A percentile compares a stretch with the other conserved stretches of the same genome.
These are phyloP conservation scores for Trichoderma citrinoviride DNA, from an alignment of 2,329 filamentous ascomycete species.

Conservation along the genomic window DNA sequence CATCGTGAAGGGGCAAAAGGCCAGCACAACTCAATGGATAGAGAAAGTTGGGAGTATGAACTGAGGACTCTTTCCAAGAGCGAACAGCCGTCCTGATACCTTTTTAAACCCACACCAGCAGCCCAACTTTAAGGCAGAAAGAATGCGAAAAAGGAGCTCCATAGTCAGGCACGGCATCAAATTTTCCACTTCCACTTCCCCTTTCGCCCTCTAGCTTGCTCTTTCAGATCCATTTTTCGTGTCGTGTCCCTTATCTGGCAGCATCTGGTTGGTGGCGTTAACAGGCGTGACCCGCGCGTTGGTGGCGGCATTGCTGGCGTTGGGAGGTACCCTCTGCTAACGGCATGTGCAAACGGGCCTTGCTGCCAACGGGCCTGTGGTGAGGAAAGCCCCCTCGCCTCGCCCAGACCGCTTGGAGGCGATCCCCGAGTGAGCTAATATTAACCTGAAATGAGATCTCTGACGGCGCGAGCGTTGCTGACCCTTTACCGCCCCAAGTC, in stretches of 20 bases:
- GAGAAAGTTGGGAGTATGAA: constrained; percentile 4
- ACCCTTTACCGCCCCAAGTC: constrained; percentile 8
- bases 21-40: constrained; percentile 1
- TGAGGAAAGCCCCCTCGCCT: not conserved
- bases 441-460: constrained; percentile 17
- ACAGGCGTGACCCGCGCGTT: not conserved
- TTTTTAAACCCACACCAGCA: constrained; percentile 8
- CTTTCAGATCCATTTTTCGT: constrained; percentile 10
- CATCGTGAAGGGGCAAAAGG: constrained; percentile 5
- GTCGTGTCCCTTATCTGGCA: constrained; percentile 15
- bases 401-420: constrained; percentile 8
- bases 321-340: constrained; percentile 1
- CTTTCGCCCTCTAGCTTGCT: not conserved
- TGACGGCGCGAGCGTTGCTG: constrained; percentile 3
- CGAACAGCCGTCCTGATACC: not conserved
- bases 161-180: constrained; percentile 20
- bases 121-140: constrained; percentile 12
- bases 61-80: not conserved
- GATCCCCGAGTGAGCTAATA: constrained; percentile 10
- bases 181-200: constrained; percentile 10
- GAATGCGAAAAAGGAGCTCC: constrained; percentile 11
- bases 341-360: not conserved
- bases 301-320: not conserved
- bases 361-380: not conserved
- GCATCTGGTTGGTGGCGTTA: constrained; percentile 2